A percentile compares a stretch with the other conserved stretches of the same genome.
Evolutionary conservation across 2,329 filamentous ascomycete species (phyloP).

Genomic region (Beauveria asiatica): DNA sequence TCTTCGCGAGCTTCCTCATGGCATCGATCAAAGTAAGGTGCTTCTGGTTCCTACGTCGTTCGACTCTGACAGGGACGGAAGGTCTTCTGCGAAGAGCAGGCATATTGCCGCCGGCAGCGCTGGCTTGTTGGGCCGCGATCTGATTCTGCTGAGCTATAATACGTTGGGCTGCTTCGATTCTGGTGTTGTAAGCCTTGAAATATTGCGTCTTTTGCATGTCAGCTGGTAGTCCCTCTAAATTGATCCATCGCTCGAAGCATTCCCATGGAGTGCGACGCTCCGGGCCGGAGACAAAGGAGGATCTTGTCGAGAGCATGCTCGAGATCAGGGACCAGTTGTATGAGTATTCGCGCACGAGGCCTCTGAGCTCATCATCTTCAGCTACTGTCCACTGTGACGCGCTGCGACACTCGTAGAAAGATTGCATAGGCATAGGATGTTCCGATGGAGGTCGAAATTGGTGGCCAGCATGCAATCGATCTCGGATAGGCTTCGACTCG

Average conservation of each 20-base stretch:
- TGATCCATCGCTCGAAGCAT: conserved; percentile 95
- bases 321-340: conserved; percentile 98
- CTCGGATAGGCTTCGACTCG: conserved; percentile 81
- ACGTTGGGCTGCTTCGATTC: conserved; percentile 52
- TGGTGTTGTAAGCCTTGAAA: conserved; percentile 63
- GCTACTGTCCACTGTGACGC: conserved; percentile 86
- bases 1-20: conserved; percentile 93
- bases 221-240: conserved; percentile 77
- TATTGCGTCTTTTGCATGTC: conserved; percentile 96
- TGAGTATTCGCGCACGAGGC: conserved; percentile 80
- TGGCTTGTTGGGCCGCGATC: conserved; percentile 42
- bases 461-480: conserved; percentile 82
- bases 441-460: conserved; percentile 91
- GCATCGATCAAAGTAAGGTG: conserved; percentile 85
- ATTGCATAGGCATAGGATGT: conserved; percentile 79
- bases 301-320: conserved; percentile 64
- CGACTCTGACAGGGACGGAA: conserved; percentile 75
- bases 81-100: conserved; percentile 52
- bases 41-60: conserved; percentile 76
- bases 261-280: conserved; percentile 95
- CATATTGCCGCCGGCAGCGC: conserved; percentile 25
- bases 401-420: conserved; percentile 79
- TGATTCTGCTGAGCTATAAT: conserved; percentile 46
- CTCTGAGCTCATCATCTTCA: conserved; percentile 84
- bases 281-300: conserved; percentile 71